Percentiles rank a stretch among this genome's conserved stretches.
Conservation (phyloP, 495 filamentous ascomycete species). For the Collariella sp. region DNA sequence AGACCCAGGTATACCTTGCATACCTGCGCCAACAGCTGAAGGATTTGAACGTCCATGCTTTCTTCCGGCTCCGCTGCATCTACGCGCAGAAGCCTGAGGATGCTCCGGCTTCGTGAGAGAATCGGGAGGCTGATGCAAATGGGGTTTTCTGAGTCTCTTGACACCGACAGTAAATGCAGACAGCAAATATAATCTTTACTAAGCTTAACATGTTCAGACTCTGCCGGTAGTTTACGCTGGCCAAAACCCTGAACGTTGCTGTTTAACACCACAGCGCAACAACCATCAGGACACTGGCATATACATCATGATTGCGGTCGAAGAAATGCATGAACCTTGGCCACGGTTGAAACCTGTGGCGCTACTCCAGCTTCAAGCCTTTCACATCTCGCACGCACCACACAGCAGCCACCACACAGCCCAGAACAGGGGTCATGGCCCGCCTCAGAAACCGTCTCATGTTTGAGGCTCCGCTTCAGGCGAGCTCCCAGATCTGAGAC, state of each 20-base stretch:
- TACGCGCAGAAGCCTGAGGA: constrained; percentile 28
- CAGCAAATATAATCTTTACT: too few species aligned
- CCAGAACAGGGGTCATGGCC: neutral
- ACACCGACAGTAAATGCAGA: too few species aligned
- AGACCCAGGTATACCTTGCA: constrained; percentile 12
- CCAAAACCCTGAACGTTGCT: too few species aligned
- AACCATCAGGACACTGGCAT: too few species aligned
- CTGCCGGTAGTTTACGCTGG: too few species aligned
- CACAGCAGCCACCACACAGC: neutral
- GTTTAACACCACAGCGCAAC: too few species aligned
- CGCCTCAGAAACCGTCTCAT: constrained; percentile 23
- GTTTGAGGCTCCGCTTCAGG: constrained; percentile 14
- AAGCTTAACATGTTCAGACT: too few species aligned
- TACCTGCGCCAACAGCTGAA: constrained; percentile 16
- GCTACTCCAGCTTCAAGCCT: neutral
- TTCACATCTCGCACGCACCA: neutral
- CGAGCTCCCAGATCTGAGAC: constrained; percentile 11
- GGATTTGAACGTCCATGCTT: constrained; percentile 11
- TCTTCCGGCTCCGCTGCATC: constrained; percentile 18
- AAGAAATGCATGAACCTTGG: too few species aligned
- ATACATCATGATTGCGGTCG: too few species aligned
- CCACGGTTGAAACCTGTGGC: too few species aligned
- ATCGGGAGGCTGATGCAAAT: neutral
- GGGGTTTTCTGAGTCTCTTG: too few species aligned
- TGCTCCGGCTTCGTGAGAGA: neutral